Conservation (phyloP, 129 eudicot genomes). For the Rutidosis leptorrhynchoides region DNA sequence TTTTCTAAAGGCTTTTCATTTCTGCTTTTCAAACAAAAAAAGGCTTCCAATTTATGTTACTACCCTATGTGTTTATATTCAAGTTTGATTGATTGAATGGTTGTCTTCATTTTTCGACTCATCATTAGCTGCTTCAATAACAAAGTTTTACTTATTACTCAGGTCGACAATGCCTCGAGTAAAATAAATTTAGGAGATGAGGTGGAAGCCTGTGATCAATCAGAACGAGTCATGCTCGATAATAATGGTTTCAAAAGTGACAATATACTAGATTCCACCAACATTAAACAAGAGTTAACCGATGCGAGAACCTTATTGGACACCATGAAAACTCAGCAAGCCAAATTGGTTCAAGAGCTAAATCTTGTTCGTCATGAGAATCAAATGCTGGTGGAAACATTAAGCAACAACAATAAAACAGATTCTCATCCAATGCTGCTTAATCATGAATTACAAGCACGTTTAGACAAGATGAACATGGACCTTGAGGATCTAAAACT, state of each 20-base stretch:
- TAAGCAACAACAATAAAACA: slow-evolving; percentile 36
- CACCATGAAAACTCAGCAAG: slow-evolving; percentile 59
- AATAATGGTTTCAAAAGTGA: slow-evolving; percentile 29
- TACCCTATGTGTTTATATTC: not conserved
- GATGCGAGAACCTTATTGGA: slow-evolving; percentile 46
- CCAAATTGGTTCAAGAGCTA: slow-evolving; percentile 49
- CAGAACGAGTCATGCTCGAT: slow-evolving; percentile 26
- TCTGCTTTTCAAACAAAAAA: no score
- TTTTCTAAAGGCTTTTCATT: not conserved
- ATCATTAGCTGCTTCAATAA: no score
- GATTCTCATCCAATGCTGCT: slow-evolving; percentile 23
- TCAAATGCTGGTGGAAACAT: slow-evolving; percentile 36
- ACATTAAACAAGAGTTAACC: slow-evolving; percentile 41
- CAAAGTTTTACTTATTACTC: slow-evolving; percentile 26
- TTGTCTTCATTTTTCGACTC: no score
- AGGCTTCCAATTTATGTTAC: no score
- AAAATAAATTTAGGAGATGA: slow-evolving; percentile 36
- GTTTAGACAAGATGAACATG: slow-evolving; percentile 50
- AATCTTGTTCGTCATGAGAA: slow-evolving; percentile 48
- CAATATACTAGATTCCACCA: slow-evolving; percentile 19
- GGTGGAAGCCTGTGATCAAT: slow-evolving; percentile 26
- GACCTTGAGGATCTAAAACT: slow-evolving; percentile 50
- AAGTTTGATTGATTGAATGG: no score
- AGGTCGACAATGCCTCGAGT: slow-evolving; percentile 35
- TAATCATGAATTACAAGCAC: slow-evolving; percentile 43